Conservation (phyloP, 495 filamentous ascomycete genomes). For the Aspergillus ostianus region DNA sequence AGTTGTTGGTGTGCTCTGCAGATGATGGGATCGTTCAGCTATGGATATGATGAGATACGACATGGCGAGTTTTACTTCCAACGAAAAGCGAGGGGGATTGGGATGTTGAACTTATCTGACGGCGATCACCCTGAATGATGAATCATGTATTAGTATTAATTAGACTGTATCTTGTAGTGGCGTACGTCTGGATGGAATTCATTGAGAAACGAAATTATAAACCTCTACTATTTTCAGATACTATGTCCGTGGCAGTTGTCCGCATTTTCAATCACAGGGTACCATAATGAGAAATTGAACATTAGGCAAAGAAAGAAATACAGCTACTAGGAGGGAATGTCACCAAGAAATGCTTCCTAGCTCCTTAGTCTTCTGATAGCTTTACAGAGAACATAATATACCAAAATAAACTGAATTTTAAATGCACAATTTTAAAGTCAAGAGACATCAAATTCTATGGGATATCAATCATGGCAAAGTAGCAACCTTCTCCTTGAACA, state of each 20-base stretch:
- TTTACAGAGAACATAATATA: neutral
- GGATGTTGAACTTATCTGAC: neutral
- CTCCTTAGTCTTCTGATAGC: neutral
- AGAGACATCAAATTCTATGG: conserved; percentile 12
- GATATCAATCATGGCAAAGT: conserved; percentile 53
- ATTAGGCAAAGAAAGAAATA: neutral
- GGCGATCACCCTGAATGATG: neutral
- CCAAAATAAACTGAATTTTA: neutral
- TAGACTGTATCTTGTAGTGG: neutral
- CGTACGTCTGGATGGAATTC: neutral
- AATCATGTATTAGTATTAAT: neutral
- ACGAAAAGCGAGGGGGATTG: neutral
- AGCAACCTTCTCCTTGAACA: conserved; percentile 82
- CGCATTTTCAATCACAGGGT: neutral
- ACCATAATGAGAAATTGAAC: neutral
- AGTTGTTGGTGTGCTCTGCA: neutral
- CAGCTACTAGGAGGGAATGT: neutral
- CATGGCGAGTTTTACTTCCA: neutral
- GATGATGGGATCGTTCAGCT: neutral
- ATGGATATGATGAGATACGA: neutral
- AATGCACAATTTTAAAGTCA: neutral
- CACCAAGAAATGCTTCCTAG: neutral
- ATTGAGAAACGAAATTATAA: neutral
- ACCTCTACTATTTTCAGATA: neutral
- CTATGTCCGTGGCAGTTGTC: neutral